Percentiles rank a stretch among this genome's conserved stretches.
These are phyloP conservation scores for Penicillium turbatum DNA, from an alignment of 495 filamentous ascomycete species.

Conservation along the genomic window DNA sequence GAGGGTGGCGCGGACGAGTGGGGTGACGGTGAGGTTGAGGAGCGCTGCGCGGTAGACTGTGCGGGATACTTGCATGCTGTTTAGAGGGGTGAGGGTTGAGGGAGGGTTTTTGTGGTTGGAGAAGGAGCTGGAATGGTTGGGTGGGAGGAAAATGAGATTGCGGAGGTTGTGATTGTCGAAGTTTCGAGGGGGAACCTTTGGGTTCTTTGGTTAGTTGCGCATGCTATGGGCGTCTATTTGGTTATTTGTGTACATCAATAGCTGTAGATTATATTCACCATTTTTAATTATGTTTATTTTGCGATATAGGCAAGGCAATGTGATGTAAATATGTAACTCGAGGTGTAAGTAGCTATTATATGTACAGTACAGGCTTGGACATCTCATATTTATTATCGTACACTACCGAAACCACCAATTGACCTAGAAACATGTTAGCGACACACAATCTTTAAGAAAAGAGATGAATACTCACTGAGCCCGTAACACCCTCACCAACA, in stretches of 20 bases:
- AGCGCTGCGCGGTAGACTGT: conserved; percentile 30
- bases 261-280: too few relatives aligned
- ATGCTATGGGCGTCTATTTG: too few relatives aligned
- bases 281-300: too few relatives aligned
- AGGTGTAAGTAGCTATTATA: too few relatives aligned
- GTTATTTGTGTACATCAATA: too few relatives aligned
- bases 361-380: neutral
- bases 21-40: conserved; percentile 27
- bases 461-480: conserved; percentile 50
- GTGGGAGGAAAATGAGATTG: conserved; percentile 11
- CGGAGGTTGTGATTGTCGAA: neutral
- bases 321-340: too few relatives aligned
- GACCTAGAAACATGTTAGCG: conserved; percentile 47
- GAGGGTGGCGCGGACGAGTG: conserved; percentile 23
- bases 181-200: too few relatives aligned
- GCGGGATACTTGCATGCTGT: conserved; percentile 25
- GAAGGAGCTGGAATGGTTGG: neutral
- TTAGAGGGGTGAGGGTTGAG: neutral
- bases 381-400: neutral
- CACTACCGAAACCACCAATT: conserved; percentile 90
- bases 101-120: neutral
- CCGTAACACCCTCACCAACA: conserved; percentile 57
- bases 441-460: neutral
- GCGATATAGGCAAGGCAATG: too few relatives aligned
- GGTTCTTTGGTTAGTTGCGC: too few relatives aligned